Evolutionary conservation across 441 rosid genomes (phyloP), one percentile per base, ranked within the genome.

Genomic region (Jatropha podagrica): DNA sequence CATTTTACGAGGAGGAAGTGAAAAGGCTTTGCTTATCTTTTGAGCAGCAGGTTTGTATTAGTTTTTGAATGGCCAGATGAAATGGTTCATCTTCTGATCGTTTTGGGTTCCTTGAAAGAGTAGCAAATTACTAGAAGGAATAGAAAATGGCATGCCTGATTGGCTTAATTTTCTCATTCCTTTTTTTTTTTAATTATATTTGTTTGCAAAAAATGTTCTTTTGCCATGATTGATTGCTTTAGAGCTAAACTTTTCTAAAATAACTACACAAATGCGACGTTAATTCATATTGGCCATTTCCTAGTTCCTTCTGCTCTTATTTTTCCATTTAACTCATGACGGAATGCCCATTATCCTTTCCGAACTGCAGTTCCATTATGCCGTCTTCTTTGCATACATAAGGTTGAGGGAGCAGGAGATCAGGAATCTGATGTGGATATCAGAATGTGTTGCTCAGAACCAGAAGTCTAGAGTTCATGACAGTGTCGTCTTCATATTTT

Each of bases 331-430:
- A 23, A 18, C 17, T 56, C 18, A 68, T n/a, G 38, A 59, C 23
- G 20, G 38, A 41, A 49, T 52, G 68, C 64, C 56, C 56, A 26
- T 54, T 56, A 4, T 81, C 52, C 65, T 67, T 73, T 76, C 32
- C 26, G 42, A 60, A 69, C 26, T 86, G 89, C 92, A 93, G 99
- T 95, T 95, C 78, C 99, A 95, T 83, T 95, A 90, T 17, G 97
- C 73, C 0, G 99, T 95, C 27, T 95, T 93, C 93, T 95, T 95
- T 6, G 93, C 98, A 23, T 95, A 95, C 84, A 89, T 95, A 90
- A 92, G 97, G 84, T 82, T 95, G 87, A 89, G 95, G 72, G 98
- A 95, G 93, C 99, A 95, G 80, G 99, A 95, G 92, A 92, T 93
- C 74, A 86, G 99, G 84, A 95, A 95, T 78, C 81, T 95, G 81